Conservation (phyloP, 1,284 basidiomycete genomes). For the Ustilago hordei region DNA sequence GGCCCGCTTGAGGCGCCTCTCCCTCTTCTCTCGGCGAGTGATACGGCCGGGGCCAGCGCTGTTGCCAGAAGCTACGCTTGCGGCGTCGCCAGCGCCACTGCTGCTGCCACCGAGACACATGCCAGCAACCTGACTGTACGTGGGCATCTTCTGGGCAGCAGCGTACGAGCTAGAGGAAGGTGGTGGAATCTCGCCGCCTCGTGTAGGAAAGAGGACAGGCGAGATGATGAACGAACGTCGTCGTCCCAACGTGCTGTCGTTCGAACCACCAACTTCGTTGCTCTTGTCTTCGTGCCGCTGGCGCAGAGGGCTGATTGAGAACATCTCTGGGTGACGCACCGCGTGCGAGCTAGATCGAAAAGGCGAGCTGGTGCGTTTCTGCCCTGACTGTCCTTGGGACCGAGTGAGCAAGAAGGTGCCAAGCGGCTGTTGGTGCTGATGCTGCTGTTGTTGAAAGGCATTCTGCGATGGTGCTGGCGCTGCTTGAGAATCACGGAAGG, state of each 20-base stretch:
- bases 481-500: constrained; percentile 64
- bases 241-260: constrained; percentile 29
- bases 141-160: constrained; percentile 20
- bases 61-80: constrained; percentile 39
- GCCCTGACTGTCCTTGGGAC: constrained; percentile 33
- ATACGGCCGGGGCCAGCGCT: constrained; percentile 54
- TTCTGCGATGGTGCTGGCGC: constrained; percentile 29
- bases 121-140: constrained; percentile 37
- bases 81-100: constrained; percentile 31
- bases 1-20: constrained; percentile 53
- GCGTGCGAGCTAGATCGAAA: constrained; percentile 54
- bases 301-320: constrained; percentile 45
- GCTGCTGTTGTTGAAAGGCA: constrained; percentile 30
- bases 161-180: constrained; percentile 29
- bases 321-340: constrained; percentile 42
- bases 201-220: constrained; percentile 59
- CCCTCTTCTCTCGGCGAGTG: constrained; percentile 60
- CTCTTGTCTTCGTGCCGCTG: constrained; percentile 27
- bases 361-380: constrained; percentile 53
- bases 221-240: constrained; percentile 58
- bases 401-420: constrained; percentile 61
- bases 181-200: constrained; percentile 47
- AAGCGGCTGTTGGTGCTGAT: constrained; percentile 41
- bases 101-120: constrained; percentile 30
- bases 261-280: constrained; percentile 23